Conservation (phyloP, 177 flowering plant species). For the Vitis hybrid region DNA sequence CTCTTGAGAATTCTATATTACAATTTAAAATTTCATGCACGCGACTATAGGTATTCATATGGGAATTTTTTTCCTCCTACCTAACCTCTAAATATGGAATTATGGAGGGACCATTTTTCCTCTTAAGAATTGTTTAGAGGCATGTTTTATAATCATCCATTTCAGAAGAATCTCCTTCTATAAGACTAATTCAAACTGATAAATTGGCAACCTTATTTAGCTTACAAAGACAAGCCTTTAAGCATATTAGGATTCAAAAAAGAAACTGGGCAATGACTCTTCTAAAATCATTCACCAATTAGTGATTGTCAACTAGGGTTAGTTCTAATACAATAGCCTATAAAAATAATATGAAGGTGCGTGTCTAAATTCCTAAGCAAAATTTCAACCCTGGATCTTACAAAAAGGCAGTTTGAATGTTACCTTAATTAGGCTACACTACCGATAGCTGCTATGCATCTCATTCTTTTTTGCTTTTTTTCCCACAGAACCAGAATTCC, state of each 20-base stretch:
- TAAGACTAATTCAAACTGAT: not conserved
- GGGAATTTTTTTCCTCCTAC: too few species aligned
- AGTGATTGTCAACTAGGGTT: not conserved
- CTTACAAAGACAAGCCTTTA: not conserved
- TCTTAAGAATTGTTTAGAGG: not conserved
- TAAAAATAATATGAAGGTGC: not conserved
- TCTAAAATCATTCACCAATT: not conserved
- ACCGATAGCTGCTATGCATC: too few species aligned
- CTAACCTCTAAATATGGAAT: too few species aligned
- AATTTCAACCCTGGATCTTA: not conserved
- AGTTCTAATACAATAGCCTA: not conserved
- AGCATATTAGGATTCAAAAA: not conserved
- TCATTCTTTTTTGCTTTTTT: not conserved
- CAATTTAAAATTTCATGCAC: too few species aligned
- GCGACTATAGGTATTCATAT: too few species aligned
- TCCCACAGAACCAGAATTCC: not conserved
- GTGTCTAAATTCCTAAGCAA: not conserved
- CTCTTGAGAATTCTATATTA: too few species aligned
- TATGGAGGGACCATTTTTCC: too few species aligned
- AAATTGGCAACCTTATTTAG: not conserved
- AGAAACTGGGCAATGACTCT: not conserved
- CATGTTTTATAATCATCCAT: not conserved
- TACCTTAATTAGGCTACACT: not conserved
- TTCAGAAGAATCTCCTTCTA: too few species aligned
- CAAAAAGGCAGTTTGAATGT: not conserved